These are phyloP conservation scores for Coemansia sp. DNA, from an alignment of 192 early-diverging fungal genomes.

Conservation along the genomic window DNA sequence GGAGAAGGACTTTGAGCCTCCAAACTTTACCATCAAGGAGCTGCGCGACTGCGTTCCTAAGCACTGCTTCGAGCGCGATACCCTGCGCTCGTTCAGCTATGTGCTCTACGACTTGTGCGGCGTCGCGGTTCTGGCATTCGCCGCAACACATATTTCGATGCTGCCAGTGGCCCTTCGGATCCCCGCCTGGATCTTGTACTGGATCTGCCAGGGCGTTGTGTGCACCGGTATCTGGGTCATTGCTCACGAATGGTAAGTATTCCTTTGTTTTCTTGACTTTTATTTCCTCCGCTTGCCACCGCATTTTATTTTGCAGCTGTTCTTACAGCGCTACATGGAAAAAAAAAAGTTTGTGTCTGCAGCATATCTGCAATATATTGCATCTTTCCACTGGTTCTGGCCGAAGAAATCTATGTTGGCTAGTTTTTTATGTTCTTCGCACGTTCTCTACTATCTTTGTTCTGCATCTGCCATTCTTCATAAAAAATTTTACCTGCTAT, in stretches of 20 bases:
- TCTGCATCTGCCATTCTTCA: no score
- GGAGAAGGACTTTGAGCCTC: conserved; percentile 55
- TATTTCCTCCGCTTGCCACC: no score
- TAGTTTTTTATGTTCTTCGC: neutral
- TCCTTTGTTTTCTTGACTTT: no score
- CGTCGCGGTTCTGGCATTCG: conserved; percentile 62
- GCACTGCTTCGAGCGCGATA: conserved; percentile 89
- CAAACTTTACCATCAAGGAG: conserved; percentile 86
- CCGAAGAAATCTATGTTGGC: no score
- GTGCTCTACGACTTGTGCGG: conserved; percentile 75
- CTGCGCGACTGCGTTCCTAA: conserved; percentile 86
- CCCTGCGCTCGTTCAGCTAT: conserved; percentile 76
- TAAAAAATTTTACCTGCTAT: no score
- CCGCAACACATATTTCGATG: conserved; percentile 69
- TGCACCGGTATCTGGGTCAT: conserved; percentile 89
- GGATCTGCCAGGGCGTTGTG: conserved; percentile 81
- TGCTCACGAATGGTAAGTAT: conserved; percentile 77
- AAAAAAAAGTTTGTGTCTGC: neutral
- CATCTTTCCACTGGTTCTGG: no score
- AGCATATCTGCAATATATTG: no score
- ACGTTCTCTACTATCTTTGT: no score
- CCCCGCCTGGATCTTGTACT: conserved; percentile 76
- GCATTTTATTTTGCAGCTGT: neutral
- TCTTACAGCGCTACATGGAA: neutral
- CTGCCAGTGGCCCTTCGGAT: conserved; percentile 54